phyloP scores from a whole-genome alignment of 2,329 filamentous ascomycete species.

The Blumeriella jaapii region DNA sequence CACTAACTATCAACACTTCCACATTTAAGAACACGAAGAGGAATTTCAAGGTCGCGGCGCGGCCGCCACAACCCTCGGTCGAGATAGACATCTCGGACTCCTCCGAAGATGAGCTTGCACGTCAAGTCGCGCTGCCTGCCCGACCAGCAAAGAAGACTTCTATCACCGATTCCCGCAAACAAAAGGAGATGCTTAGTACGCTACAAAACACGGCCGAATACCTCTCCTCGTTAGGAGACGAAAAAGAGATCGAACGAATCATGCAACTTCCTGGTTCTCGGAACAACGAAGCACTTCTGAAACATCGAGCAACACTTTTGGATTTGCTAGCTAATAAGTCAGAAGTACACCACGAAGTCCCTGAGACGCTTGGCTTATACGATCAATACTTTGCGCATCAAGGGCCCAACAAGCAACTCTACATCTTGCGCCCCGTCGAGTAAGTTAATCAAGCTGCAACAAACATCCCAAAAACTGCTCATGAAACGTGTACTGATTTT shows the following conservation, averaged over 20 bases:
- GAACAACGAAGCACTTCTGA: no score
- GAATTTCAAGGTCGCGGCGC: no score
- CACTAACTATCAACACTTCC: no score
- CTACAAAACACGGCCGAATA: slow-evolving; percentile 1
- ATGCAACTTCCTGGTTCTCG: not conserved
- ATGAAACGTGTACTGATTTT: no score
- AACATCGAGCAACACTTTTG: not conserved
- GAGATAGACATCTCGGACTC: not conserved
- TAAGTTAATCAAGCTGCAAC: no score
- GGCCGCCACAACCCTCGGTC: no score
- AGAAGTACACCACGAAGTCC: not conserved
- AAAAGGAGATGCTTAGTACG: not conserved
- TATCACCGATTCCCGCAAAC: not conserved
- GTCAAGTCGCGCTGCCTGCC: not conserved
- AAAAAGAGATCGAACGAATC: not conserved
- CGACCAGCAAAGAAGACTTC: not conserved
- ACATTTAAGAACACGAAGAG: no score
- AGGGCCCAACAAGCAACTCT: not conserved
- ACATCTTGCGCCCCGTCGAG: slow-evolving; percentile 3
- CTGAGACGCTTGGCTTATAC: slow-evolving; percentile 3
- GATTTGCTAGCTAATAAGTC: not conserved
- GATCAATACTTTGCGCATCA: slow-evolving; percentile 4
- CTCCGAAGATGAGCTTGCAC: not conserved
- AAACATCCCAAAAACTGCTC: no score
- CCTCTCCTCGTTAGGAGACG: not conserved